Conservation (phyloP, 192 early-diverging fungal species). For the Coemansia sp. region DNA sequence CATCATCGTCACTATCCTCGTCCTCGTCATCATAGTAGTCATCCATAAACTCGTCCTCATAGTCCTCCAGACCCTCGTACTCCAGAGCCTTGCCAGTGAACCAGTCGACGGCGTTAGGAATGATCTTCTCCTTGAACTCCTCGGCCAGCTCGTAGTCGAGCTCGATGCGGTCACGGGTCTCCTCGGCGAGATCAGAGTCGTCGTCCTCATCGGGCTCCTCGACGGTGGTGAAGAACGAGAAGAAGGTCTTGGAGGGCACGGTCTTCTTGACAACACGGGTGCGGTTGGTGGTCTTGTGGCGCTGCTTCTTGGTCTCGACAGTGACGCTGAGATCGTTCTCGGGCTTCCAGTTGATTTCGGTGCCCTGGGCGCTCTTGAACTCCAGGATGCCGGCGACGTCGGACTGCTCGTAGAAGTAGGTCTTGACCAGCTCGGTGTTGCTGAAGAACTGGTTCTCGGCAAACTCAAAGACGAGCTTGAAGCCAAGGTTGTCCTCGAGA, state of each 20-base stretch:
- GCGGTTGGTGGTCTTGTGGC: constrained; percentile 98
- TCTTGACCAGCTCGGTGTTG: constrained; percentile 86
- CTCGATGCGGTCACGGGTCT: constrained; percentile 86
- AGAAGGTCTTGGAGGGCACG: constrained; percentile 96
- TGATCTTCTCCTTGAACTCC: constrained; percentile 96
- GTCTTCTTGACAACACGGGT: constrained; percentile 96
- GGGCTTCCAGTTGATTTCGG: constrained; percentile 94
- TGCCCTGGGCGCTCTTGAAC: constrained; percentile 90
- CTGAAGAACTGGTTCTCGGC: constrained; percentile 85
- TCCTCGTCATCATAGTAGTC: constrained; percentile 54
- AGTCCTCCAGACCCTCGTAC: constrained; percentile 58
- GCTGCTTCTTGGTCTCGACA: constrained; percentile 98
- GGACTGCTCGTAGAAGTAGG: constrained; percentile 88
- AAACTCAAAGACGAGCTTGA: constrained; percentile 93
- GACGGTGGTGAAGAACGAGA: constrained; percentile 88
- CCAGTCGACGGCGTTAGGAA: constrained; percentile 96
- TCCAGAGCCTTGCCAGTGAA: constrained; percentile 97
- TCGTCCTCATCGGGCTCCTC: constrained; percentile 75
- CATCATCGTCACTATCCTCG: constrained; percentile 39
- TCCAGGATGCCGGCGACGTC: constrained; percentile 80
- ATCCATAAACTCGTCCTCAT: constrained; percentile 46
- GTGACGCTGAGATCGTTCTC: constrained; percentile 92
- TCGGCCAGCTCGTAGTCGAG: constrained; percentile 96
- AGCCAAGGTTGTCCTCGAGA: constrained; percentile 85
- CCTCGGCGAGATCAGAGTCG: constrained; percentile 71